These are phyloP conservation scores for Magnusiomyces suaveolens DNA, from an alignment of 1,139 yeast species.

Conservation along the genomic window DNA sequence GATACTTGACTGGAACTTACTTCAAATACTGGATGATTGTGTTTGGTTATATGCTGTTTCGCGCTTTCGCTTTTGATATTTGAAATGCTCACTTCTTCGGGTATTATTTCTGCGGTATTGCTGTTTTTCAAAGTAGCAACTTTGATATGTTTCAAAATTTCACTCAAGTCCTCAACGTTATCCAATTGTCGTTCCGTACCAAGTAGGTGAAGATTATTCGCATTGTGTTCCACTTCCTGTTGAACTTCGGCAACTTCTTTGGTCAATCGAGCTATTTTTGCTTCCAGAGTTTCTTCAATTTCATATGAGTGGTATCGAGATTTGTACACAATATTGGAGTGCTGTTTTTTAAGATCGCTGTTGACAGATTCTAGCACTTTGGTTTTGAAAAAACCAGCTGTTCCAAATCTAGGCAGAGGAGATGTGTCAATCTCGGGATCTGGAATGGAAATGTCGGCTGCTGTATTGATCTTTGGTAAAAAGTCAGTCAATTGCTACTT, in stretches of 20 bases:
- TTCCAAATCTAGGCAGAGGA: background rate
- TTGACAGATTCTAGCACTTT: constrained; percentile 3
- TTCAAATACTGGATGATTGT: background rate
- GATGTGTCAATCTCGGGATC: constrained; percentile 10
- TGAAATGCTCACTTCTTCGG: background rate
- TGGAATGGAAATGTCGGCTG: background rate
- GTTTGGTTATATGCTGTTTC: background rate
- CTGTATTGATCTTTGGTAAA: background rate
- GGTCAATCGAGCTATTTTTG: constrained; percentile 9
- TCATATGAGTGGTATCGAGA: constrained; percentile 5
- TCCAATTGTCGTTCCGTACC: background rate
- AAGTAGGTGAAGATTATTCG: background rate
- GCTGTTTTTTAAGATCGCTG: constrained; percentile 4
- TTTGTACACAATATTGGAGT: background rate
- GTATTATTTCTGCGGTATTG: background rate
- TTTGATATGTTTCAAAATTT: background rate
- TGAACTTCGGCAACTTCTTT: constrained; percentile 10
- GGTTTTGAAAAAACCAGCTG: constrained; percentile 8
- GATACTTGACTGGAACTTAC: background rate
- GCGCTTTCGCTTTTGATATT: background rate
- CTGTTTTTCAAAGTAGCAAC: background rate
- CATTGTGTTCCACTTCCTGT: constrained; percentile 1
- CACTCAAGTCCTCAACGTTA: background rate
- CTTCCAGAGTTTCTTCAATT: constrained; percentile 11
- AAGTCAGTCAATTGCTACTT: background rate